Percentiles rank a stretch among this genome's conserved stretches.
Conservation (phyloP, 2,329 filamentous ascomycete species). For the Dactylellina leptospora region DNA sequence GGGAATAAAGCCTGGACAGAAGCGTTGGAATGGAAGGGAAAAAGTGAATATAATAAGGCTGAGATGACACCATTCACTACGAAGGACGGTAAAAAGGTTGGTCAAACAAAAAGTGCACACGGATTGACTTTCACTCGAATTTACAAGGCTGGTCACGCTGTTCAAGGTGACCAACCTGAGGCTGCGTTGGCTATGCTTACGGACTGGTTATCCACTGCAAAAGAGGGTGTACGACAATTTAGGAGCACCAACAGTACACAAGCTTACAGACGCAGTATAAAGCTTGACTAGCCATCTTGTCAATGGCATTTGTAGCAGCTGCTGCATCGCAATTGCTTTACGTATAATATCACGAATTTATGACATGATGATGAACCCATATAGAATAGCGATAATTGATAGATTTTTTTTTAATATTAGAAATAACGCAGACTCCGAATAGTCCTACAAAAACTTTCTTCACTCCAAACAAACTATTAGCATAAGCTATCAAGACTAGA, state of each 20-base stretch:
- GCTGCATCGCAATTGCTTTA: too few species aligned
- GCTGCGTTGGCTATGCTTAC: constrained; percentile 91
- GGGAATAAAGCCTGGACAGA: constrained; percentile 96
- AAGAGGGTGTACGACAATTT: constrained; percentile 62
- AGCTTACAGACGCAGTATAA: background rate
- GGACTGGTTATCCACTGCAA: constrained; percentile 75
- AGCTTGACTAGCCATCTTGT: background rate
- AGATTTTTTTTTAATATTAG: too few species aligned
- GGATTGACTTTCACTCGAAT: constrained; percentile 96
- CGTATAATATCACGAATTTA: too few species aligned
- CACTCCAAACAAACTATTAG: too few species aligned
- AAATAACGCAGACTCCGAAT: too few species aligned
- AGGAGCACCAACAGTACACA: background rate
- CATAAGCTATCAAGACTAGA: too few species aligned
- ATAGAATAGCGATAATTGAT: too few species aligned
- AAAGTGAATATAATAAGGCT: constrained; percentile 79
- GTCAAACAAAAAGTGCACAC: constrained; percentile 83
- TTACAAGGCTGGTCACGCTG: constrained; percentile 93
- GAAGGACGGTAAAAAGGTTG: constrained; percentile 66
- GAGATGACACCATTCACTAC: constrained; percentile 75
- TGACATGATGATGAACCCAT: too few species aligned
- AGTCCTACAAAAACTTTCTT: too few species aligned
- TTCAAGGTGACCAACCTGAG: constrained; percentile 93
- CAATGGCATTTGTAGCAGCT: too few species aligned
- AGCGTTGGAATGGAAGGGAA: constrained; percentile 88